Conservation (phyloP, 75 land plant genomes). For the Pseudotsuga menziesii region DNA sequence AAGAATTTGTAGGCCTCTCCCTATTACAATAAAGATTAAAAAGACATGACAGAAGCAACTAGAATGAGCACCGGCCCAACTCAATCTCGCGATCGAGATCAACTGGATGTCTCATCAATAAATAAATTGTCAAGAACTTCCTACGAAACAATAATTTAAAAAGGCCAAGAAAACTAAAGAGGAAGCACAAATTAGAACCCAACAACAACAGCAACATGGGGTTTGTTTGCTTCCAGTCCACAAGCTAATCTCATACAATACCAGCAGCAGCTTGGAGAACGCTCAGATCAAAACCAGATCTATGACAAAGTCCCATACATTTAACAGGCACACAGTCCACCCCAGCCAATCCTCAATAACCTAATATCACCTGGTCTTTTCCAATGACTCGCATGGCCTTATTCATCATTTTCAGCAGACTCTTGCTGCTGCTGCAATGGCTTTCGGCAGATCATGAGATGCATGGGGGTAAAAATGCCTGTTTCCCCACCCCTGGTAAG, state of each 20-base stretch:
- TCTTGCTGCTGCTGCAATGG: background rate
- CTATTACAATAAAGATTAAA: too few relatives aligned
- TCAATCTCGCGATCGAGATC: too few relatives aligned
- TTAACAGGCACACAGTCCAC: background rate
- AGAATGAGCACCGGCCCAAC: too few relatives aligned
- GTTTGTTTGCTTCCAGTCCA: background rate
- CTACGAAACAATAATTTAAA: background rate
- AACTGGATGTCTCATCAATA: background rate
- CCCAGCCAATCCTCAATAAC: too few relatives aligned
- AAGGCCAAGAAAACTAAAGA: background rate
- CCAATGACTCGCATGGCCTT: too few relatives aligned
- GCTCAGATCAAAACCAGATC: background rate
- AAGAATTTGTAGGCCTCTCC: too few relatives aligned
- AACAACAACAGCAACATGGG: background rate
- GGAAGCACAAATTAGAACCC: background rate
- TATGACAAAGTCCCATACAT: background rate
- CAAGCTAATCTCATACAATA: background rate
- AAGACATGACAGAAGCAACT: too few relatives aligned
- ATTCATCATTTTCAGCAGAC: background rate
- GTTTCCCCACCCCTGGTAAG: slow-evolving; percentile 46
- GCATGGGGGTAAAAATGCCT: slow-evolving; percentile 24
- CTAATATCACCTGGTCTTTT: too few relatives aligned
- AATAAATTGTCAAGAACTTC: background rate
- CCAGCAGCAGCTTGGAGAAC: background rate
- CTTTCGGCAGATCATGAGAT: background rate